Evolutionary conservation across 1,139 yeast genomes (phyloP).

Genomic region (Scheffersomyces cryptocercus): DNA sequence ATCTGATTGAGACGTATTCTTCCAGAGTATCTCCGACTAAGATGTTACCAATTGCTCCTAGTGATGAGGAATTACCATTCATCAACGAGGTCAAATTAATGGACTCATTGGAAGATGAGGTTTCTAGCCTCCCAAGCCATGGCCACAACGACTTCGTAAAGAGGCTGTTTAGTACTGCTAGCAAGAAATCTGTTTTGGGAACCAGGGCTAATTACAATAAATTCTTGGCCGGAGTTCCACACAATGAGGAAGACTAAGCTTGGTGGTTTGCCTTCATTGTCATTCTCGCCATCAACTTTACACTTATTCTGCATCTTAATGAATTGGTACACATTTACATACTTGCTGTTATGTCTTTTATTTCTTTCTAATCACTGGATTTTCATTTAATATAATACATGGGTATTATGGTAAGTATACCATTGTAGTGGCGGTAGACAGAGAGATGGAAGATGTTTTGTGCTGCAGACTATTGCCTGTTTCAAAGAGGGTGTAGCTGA

Average conservation of each 20-base stretch:
- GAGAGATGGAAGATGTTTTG: no score
- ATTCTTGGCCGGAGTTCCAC: constrained; percentile 35
- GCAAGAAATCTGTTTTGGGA: constrained; percentile 41
- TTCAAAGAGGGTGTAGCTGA: no score
- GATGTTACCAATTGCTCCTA: constrained; percentile 18
- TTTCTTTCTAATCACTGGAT: no score
- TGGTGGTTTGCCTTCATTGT: no score
- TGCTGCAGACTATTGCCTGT: no score
- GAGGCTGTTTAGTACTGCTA: constrained; percentile 33
- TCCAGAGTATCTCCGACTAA: constrained; percentile 10
- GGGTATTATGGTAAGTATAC: no score
- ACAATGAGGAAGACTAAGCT: constrained; percentile 7
- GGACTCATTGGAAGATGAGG: constrained; percentile 6
- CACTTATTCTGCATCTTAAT: background rate
- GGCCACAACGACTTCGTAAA: constrained; percentile 7
- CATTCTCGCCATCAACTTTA: background rate
- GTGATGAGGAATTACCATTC: constrained; percentile 38
- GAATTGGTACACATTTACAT: no score
- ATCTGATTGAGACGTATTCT: constrained; percentile 9
- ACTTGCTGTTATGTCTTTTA: no score
- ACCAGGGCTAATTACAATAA: constrained; percentile 41
- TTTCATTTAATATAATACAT: no score
- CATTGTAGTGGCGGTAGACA: no score
- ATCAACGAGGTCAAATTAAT: constrained; percentile 37
- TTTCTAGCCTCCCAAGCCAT: constrained; percentile 7